These are phyloP conservation scores for Fusarium dlaminii DNA, from an alignment of 2,329 filamentous ascomycete genomes.

Conservation along the genomic window DNA sequence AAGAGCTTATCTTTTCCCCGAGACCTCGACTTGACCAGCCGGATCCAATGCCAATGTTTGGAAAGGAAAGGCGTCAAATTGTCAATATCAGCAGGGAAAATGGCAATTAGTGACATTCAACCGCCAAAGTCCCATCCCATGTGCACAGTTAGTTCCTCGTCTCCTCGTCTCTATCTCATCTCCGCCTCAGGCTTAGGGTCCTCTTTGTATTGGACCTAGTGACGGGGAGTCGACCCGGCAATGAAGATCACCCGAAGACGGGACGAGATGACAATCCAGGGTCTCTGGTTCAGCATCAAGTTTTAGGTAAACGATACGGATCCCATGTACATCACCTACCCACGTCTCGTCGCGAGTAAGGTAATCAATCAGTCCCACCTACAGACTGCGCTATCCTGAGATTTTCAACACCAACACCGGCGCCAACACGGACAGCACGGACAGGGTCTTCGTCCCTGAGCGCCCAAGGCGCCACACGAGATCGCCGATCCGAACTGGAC, in stretches of 20 bases:
- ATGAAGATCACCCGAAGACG: slow-evolving; percentile 29
- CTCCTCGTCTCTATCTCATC: slow-evolving; percentile 11
- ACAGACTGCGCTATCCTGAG: slow-evolving; percentile 16
- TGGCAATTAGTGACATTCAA: not conserved
- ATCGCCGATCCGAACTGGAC: slow-evolving; percentile 26
- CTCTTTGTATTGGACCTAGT: not conserved
- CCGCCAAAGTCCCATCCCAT: slow-evolving; percentile 13
- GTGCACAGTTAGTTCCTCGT: slow-evolving; percentile 19
- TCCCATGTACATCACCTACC: not conserved
- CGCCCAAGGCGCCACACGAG: slow-evolving; percentile 5
- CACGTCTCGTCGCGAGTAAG: slow-evolving; percentile 6
- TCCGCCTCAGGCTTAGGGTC: slow-evolving; percentile 4
- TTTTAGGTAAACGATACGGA: not conserved
- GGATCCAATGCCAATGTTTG: not conserved
- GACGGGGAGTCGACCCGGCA: slow-evolving; percentile 24
- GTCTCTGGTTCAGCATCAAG: not conserved
- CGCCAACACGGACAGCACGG: slow-evolving; percentile 16
- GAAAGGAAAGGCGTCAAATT: not conserved
- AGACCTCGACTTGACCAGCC: slow-evolving; percentile 6
- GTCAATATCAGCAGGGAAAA: not conserved
- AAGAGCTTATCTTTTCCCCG: slow-evolving; percentile 4
- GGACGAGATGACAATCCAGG: slow-evolving; percentile 1
- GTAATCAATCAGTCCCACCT: slow-evolving; percentile 11
- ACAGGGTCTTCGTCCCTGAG: slow-evolving; percentile 18
- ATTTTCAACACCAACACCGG: slow-evolving; percentile 16